Evolutionary conservation across 805 yeast species (phyloP).

Genomic region (Zygosaccharomyces rouxii): DNA sequence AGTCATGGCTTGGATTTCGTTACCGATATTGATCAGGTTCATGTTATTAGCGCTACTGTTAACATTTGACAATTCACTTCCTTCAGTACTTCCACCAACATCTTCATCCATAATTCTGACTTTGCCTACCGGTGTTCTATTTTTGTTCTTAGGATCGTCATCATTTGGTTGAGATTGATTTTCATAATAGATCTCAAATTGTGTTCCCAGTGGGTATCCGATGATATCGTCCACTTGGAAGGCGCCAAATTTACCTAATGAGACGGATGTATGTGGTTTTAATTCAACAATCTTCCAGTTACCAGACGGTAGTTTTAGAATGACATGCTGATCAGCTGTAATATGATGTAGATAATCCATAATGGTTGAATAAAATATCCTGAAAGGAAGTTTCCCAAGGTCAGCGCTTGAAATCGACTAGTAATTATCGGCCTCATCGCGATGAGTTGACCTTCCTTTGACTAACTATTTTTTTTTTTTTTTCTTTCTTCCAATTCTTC

Average conservation of each 20-base stretch:
- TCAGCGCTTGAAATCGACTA: neutral
- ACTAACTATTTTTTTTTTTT: neutral
- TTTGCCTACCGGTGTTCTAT: slow-evolving; percentile 27
- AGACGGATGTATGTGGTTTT: slow-evolving; percentile 53
- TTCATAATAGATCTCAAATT: slow-evolving; percentile 71
- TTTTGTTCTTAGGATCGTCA: slow-evolving; percentile 17
- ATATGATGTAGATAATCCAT: slow-evolving; percentile 31
- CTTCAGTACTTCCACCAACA: slow-evolving; percentile 29
- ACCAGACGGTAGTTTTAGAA: slow-evolving; percentile 78
- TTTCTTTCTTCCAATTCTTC: neutral
- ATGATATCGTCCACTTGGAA: slow-evolving; percentile 69
- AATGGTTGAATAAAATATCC: neutral
- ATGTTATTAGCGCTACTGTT: slow-evolving; percentile 57
- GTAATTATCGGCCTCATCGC: neutral
- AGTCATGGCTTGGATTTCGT: slow-evolving; percentile 65
- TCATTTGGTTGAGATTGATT: slow-evolving; percentile 9
- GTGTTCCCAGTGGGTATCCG: slow-evolving; percentile 82
- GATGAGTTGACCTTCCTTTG: neutral
- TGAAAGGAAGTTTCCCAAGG: neutral
- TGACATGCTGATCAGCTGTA: slow-evolving; percentile 38
- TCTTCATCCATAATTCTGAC: slow-evolving; percentile 18
- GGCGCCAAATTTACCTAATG: slow-evolving; percentile 88
- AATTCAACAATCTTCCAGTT: slow-evolving; percentile 70
- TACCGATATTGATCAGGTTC: slow-evolving; percentile 62
- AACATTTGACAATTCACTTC: slow-evolving; percentile 32